phyloP scores from a whole-genome alignment of 2,329 filamentous ascomycete species.

The Trichoderma aggressivum region DNA sequence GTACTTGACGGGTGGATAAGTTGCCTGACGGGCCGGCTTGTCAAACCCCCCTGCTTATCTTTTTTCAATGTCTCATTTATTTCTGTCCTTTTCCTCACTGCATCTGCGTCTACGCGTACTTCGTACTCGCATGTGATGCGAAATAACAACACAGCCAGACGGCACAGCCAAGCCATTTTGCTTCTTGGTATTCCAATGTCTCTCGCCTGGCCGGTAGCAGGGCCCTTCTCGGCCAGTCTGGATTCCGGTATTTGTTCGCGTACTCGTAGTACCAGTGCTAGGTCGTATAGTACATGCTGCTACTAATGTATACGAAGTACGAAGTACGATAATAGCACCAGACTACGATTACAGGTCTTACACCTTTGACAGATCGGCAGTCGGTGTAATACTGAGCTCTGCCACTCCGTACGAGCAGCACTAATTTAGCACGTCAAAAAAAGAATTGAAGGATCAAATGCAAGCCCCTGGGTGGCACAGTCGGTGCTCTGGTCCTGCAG shows the following conservation, averaged over 20 bases:
- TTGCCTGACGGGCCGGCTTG: neutral
- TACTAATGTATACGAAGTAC: neutral
- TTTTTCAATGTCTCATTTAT: neutral
- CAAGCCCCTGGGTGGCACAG: neutral
- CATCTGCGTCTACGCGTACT: neutral
- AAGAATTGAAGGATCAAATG: neutral
- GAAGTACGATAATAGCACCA: neutral
- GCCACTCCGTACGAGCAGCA: neutral
- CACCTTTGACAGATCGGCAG: constrained; percentile 13
- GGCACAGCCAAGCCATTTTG: neutral
- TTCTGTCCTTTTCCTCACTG: neutral
- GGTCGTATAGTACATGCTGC: neutral
- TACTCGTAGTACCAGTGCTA: neutral
- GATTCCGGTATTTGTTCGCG: neutral
- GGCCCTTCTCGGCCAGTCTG: neutral
- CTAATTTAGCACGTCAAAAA: neutral
- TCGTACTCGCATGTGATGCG: constrained; percentile 11
- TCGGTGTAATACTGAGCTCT: neutral
- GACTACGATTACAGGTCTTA: neutral
- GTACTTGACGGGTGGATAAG: neutral
- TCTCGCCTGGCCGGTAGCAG: neutral
- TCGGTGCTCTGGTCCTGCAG: neutral
- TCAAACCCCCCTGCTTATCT: neutral
- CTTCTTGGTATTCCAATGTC: neutral
- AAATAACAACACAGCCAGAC: neutral